These are phyloP conservation scores for Didymella pomorum DNA, from an alignment of 2,329 filamentous ascomycete genomes.

Conservation along the genomic window DNA sequence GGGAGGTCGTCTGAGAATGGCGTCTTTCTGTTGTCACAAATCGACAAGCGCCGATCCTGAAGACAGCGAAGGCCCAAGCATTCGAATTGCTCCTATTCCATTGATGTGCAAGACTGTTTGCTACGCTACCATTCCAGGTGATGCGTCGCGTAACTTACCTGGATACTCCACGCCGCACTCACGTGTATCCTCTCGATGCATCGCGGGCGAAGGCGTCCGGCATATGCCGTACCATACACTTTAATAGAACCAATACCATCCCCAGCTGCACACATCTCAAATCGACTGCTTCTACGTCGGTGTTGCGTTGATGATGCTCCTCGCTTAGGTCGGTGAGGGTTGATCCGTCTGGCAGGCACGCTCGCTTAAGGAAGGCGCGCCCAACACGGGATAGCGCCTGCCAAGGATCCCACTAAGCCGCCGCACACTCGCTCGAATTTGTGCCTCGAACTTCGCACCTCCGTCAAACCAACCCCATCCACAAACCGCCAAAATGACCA, in stretches of 20 bases:
- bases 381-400: constrained; percentile 12
- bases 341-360: constrained; percentile 16
- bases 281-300: background rate
- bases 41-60: background rate
- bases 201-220: background rate
- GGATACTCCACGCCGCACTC: background rate
- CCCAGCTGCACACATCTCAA: background rate
- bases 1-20: constrained; percentile 64
- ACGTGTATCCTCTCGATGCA: background rate
- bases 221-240: background rate
- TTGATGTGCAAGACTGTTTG: background rate
- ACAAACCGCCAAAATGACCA: constrained; percentile 64
- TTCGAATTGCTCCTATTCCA: background rate
- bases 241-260: background rate
- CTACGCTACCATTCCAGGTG: background rate
- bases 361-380: constrained; percentile 14
- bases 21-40: background rate
- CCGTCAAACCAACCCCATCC: constrained; percentile 25
- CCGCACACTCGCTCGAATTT: constrained; percentile 22
- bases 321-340: constrained; percentile 22
- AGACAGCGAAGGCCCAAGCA: background rate
- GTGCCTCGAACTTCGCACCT: constrained; percentile 24
- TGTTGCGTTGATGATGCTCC: constrained; percentile 10
- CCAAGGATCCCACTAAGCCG: constrained; percentile 21
- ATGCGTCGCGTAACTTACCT: background rate